Percentiles rank a stretch among this genome's conserved stretches.
These are phyloP conservation scores for Aspergillus ruber DNA, from an alignment of 2,329 filamentous ascomycete genomes.

Conservation along the genomic window DNA sequence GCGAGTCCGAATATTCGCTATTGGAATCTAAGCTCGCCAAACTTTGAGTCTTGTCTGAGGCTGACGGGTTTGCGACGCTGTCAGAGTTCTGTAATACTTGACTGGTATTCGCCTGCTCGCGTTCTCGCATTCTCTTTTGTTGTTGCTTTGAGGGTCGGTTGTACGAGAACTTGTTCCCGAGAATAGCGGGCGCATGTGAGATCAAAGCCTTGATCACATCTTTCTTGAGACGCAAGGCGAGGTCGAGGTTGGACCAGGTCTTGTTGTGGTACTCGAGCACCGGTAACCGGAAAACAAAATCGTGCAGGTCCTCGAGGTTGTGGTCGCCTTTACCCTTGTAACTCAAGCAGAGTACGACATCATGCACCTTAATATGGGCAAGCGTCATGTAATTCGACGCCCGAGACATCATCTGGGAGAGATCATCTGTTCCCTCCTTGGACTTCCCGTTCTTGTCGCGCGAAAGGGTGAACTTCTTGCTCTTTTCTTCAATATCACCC, in stretches of 20 bases:
- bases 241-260: conserved; percentile 95
- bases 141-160: conserved; percentile 77
- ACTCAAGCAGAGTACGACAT: conserved; percentile 88
- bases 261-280: conserved; percentile 96
- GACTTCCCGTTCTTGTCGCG: conserved; percentile 46
- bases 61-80: conserved; percentile 18
- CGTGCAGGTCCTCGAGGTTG: conserved; percentile 93
- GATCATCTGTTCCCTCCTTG: conserved; percentile 70
- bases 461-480: conserved; percentile 45
- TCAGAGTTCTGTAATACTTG: conserved; percentile 51
- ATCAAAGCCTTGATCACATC: conserved; percentile 91
- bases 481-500: conserved; percentile 29
- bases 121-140: conserved; percentile 71
- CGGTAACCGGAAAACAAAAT: conserved; percentile 94
- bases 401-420: conserved; percentile 92
- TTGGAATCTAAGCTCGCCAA: conserved; percentile 33
- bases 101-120: conserved; percentile 76
- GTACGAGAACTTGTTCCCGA: conserved; percentile 92
- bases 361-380: conserved; percentile 88
- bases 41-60: conserved; percentile 25
- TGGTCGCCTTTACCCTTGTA: conserved; percentile 95
- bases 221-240: conserved; percentile 87
- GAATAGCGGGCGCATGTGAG: conserved; percentile 90
- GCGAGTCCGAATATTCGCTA: conserved; percentile 31
- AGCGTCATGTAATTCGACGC: conserved; percentile 98